These are phyloP conservation scores for Letharia columbiana DNA, from an alignment of 495 filamentous ascomycete genomes.

Conservation along the genomic window DNA sequence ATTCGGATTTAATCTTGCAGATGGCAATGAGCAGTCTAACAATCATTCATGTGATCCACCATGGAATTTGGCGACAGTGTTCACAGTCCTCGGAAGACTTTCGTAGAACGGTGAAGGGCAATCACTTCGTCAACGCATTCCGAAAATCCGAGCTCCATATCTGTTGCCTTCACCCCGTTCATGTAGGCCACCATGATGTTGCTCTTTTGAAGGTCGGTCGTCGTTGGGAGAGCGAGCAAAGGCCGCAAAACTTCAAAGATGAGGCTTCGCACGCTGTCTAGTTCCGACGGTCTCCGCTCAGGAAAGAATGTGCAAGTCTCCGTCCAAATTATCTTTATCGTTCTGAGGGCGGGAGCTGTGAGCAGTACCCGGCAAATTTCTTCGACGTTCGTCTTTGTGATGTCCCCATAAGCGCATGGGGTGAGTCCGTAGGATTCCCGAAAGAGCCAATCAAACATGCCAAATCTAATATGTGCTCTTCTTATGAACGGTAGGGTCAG, in stretches of 20 bases:
- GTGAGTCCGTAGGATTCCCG: background rate
- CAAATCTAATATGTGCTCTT: conserved; percentile 10
- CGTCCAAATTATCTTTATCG: conserved; percentile 8
- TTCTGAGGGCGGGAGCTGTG: background rate
- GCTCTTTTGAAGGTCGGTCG: conserved; percentile 5
- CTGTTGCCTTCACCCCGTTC: background rate
- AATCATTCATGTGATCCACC: background rate
- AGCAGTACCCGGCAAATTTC: background rate
- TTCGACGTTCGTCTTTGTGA: background rate
- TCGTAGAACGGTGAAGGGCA: background rate
- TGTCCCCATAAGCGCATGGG: no score
- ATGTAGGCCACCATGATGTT: background rate
- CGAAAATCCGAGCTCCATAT: background rate
- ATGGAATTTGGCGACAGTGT: background rate
- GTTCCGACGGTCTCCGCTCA: background rate
- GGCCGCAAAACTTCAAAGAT: conserved; percentile 7
- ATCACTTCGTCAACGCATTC: background rate
- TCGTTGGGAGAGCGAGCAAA: background rate
- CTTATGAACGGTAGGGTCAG: conserved; percentile 6
- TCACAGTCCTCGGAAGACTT: background rate
- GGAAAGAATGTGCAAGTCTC: background rate
- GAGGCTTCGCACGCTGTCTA: background rate
- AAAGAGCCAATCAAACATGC: conserved; percentile 1
- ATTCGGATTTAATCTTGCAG: background rate
- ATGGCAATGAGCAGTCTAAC: background rate